A percentile compares a stretch with the other conserved stretches of the same genome.
Evolutionary conservation across 441 rosid genomes (phyloP).

Genomic region (Breynia disticha): DNA sequence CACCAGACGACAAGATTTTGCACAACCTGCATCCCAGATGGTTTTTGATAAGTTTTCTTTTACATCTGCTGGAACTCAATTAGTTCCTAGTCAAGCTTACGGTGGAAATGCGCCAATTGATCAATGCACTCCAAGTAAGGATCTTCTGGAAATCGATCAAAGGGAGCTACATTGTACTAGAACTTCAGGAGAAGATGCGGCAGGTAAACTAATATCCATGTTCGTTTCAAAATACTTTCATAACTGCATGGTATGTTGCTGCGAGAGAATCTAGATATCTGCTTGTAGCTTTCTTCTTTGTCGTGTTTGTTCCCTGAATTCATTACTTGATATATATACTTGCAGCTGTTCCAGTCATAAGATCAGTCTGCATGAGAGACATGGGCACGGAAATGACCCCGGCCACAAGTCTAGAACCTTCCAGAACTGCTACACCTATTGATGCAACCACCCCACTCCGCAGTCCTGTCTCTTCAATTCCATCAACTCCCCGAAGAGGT

Average conservation of each 20-base stretch:
- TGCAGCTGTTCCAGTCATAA: slow-evolving; percentile 54
- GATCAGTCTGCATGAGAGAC: slow-evolving; percentile 93
- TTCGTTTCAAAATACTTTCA: background rate
- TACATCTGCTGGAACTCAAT: slow-evolving; percentile 29
- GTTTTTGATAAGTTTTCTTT: slow-evolving; percentile 52
- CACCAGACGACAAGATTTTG: slow-evolving; percentile 37
- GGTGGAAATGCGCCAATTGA: slow-evolving; percentile 29
- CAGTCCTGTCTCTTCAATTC: slow-evolving; percentile 79
- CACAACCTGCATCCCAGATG: slow-evolving; percentile 39
- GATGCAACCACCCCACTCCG: slow-evolving; percentile 81
- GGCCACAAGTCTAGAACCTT: slow-evolving; percentile 85
- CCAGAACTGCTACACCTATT: slow-evolving; percentile 79
- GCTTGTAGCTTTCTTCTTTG: background rate
- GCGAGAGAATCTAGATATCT: background rate
- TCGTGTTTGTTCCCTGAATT: background rate
- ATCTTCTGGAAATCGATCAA: slow-evolving; percentile 32
- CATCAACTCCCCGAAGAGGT: slow-evolving; percentile 71
- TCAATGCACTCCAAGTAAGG: slow-evolving; percentile 44
- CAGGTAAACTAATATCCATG: slow-evolving; percentile 49
- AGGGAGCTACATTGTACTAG: slow-evolving; percentile 19
- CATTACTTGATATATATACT: background rate
- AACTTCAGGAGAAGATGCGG: slow-evolving; percentile 28
- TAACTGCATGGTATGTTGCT: background rate
- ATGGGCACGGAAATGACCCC: slow-evolving; percentile 99
- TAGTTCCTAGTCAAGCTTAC: slow-evolving; percentile 26